Percentiles rank a stretch among this genome's conserved stretches.
These are phyloP conservation scores for Cryoendolithus antarcticus DNA, from an alignment of 2,329 filamentous ascomycete genomes.

Conservation along the genomic window DNA sequence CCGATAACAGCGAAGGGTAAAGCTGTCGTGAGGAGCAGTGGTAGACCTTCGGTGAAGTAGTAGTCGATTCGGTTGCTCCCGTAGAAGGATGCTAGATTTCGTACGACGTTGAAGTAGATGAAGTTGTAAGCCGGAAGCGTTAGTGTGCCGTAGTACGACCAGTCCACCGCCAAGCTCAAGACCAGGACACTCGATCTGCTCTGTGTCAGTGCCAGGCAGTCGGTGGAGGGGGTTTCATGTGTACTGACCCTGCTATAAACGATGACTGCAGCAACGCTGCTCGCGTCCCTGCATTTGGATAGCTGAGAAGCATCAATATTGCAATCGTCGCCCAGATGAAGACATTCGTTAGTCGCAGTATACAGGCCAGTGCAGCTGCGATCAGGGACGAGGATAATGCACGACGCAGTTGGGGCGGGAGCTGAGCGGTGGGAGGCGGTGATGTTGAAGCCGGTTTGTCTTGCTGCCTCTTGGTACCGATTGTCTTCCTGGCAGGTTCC, in stretches of 20 bases:
- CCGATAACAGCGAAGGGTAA: constrained; percentile 63
- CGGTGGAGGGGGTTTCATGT: too few species aligned
- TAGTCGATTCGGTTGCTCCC: constrained; percentile 85
- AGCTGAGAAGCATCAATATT: constrained; percentile 39
- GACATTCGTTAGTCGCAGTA: constrained; percentile 79
- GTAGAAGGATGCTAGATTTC: constrained; percentile 85
- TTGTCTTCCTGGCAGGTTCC: not conserved
- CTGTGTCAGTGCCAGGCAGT: too few species aligned
- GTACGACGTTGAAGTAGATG: constrained; percentile 79
- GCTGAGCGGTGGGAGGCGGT: too few species aligned
- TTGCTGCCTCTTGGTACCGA: too few species aligned
- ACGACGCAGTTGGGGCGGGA: too few species aligned
- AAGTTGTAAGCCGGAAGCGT: constrained; percentile 80
- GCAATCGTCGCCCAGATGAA: constrained; percentile 69
- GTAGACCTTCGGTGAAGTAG: constrained; percentile 80
- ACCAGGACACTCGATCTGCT: constrained; percentile 37
- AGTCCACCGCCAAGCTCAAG: constrained; percentile 57
- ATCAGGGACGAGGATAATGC: constrained; percentile 37
- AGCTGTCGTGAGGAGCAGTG: constrained; percentile 70
- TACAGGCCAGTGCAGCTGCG: constrained; percentile 68
- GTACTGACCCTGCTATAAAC: too few species aligned
- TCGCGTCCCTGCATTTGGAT: constrained; percentile 16
- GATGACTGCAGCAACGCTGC: too few species aligned
- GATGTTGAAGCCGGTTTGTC: too few species aligned
- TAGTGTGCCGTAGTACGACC: constrained; percentile 71